Evolutionary conservation across 192 early-diverging fungal genomes (phyloP).

Genomic region (Mortierella antarctica): DNA sequence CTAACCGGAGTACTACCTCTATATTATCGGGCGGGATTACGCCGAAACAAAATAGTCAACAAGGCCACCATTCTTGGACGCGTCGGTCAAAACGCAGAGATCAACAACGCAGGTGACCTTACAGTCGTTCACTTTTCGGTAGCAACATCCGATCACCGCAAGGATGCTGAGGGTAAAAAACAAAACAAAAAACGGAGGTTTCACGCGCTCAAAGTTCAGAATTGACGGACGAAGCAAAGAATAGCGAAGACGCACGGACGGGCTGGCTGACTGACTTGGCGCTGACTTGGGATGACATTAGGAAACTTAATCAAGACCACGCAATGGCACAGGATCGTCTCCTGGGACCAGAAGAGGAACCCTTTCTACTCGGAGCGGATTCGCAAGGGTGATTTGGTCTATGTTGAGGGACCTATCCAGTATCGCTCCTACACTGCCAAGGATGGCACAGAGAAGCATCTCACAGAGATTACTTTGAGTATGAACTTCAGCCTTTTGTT

Average conservation of each 20-base stretch:
- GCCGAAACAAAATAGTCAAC: conserved; percentile 58
- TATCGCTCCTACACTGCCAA: conserved; percentile 72
- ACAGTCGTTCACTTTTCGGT: conserved; percentile 68
- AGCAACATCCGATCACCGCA: conserved; percentile 70
- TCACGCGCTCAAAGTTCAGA: not conserved
- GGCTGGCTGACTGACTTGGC: not conserved
- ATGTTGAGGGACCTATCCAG: conserved; percentile 71
- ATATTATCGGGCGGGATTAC: not conserved
- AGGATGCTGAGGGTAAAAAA: conserved; percentile 65
- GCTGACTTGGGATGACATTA: conserved; percentile 4
- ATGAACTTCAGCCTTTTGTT: conserved; percentile 10
- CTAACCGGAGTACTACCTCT: not conserved
- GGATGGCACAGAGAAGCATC: conserved; percentile 65
- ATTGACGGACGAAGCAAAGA: too few species aligned
- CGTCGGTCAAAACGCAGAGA: conserved; percentile 70
- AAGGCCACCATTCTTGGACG: conserved; percentile 74
- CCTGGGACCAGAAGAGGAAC: conserved; percentile 53
- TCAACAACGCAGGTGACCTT: conserved; percentile 56
- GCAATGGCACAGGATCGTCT: conserved; percentile 73
- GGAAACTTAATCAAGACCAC: conserved; percentile 74
- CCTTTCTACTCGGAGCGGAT: conserved; percentile 55
- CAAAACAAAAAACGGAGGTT: not conserved
- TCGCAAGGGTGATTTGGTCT: conserved; percentile 73
- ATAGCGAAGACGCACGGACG: too few species aligned
- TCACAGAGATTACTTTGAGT: conserved; percentile 63